phyloP scores from a whole-genome alignment of 371 early-diverging fungal genomes.

The Conidiobolus incongruus region DNA sequence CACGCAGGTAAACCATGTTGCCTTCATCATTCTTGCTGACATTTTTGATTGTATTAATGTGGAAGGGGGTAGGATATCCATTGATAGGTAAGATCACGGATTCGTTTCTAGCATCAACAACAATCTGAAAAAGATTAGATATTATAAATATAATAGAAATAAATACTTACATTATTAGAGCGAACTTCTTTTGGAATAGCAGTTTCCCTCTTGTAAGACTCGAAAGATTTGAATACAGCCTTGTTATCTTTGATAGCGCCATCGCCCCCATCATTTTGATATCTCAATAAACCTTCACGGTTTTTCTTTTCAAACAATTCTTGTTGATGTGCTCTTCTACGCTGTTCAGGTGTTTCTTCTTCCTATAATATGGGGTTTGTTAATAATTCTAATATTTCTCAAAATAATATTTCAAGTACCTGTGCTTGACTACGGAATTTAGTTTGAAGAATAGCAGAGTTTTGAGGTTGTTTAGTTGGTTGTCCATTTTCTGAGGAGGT shows the following conservation, averaged over 20 bases:
- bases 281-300: constrained; percentile 57
- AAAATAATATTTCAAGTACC: constrained; percentile 7
- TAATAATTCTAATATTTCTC: background rate
- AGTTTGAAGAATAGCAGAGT: constrained; percentile 60
- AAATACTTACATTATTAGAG: constrained; percentile 24
- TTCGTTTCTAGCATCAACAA: constrained; percentile 76
- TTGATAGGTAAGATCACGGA: constrained; percentile 91
- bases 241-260: constrained; percentile 37
- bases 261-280: constrained; percentile 22
- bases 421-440: constrained; percentile 68
- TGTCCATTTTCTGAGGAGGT: constrained; percentile 12
- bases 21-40: constrained; percentile 91
- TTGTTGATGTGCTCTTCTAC: constrained; percentile 71
- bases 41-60: constrained; percentile 91
- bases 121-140: constrained; percentile 23
- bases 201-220: constrained; percentile 80
- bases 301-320: constrained; percentile 47
- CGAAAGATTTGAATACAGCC: constrained; percentile 61
- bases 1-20: constrained; percentile 78
- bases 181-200: constrained; percentile 54
- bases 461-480: constrained; percentile 15
- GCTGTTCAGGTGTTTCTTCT: constrained; percentile 54
- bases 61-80: constrained; percentile 97
- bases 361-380: constrained; percentile 7
- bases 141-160: background rate